Conservation (phyloP, 768 basidiomycete species). For the Trametes coccinea region DNA sequence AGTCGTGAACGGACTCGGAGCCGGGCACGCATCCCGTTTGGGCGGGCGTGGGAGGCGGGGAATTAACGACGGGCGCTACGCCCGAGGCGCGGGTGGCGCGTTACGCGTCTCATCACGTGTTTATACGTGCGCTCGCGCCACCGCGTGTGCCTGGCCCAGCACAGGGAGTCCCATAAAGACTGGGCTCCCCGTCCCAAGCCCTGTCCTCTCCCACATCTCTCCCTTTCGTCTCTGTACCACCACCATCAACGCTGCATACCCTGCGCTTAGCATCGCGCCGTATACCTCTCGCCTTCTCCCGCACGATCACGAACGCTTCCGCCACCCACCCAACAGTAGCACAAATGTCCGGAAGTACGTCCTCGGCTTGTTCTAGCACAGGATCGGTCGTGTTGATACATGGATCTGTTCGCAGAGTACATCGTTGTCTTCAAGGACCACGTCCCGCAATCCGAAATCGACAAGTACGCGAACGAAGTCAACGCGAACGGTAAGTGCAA, state of each 20-base stretch:
- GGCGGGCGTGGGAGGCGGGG: not conserved
- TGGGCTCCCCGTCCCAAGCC: not conserved
- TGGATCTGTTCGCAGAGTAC: too few species aligned
- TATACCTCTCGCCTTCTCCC: not conserved
- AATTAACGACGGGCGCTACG: not conserved
- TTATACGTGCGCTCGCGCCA: not conserved
- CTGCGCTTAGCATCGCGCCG: not conserved
- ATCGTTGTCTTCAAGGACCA: slow-evolving; percentile 57
- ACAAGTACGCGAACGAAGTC: slow-evolving; percentile 43
- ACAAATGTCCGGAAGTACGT: slow-evolving; percentile 28
- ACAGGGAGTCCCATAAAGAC: not conserved
- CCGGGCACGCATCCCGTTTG: not conserved
- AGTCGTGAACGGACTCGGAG: not conserved
- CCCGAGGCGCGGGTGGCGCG: slow-evolving; percentile 1
- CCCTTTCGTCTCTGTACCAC: not conserved
- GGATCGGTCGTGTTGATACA: too few species aligned
- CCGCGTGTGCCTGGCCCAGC: slow-evolving; percentile 5
- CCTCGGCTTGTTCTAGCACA: not conserved
- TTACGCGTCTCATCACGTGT: slow-evolving; percentile 12
- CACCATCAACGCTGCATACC: not conserved
- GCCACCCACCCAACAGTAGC: not conserved
- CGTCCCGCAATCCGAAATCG: slow-evolving; percentile 42
- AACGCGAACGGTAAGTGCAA: slow-evolving; percentile 37
- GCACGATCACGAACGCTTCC: slow-evolving; percentile 5
- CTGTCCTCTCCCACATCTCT: not conserved